Evolutionary conservation across 257 asterid species (phyloP).

Genomic region (Gentiana straminea): DNA sequence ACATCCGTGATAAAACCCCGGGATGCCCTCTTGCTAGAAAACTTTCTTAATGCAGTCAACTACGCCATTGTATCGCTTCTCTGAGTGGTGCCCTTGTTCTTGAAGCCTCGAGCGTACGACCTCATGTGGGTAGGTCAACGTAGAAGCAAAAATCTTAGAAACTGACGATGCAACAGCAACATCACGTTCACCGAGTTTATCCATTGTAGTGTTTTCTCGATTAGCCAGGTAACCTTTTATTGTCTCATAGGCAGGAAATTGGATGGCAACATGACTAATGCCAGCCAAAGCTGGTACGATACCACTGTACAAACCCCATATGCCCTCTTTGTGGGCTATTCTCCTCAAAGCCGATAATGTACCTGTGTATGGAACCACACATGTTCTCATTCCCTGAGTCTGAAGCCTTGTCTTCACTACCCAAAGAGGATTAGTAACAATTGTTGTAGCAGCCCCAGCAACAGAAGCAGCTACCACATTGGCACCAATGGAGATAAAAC

Average conservation of each 20-base stretch:
- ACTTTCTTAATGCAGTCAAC: constrained; percentile 73
- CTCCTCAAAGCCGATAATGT: constrained; percentile 75
- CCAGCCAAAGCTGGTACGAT: constrained; percentile 98
- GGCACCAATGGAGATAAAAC: constrained; percentile 73
- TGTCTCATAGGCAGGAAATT: constrained; percentile 83
- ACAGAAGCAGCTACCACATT: constrained; percentile 94
- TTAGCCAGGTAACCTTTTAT: constrained; percentile 69
- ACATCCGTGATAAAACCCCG: constrained; percentile 91
- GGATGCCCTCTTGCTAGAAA: constrained; percentile 58
- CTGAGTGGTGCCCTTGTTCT: constrained; percentile 96
- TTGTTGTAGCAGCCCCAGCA: constrained; percentile 89
- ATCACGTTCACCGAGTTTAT: constrained; percentile 60
- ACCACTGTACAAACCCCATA: constrained; percentile 95
- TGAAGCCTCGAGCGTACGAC: constrained; percentile 97
- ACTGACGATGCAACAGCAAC: constrained; percentile 91
- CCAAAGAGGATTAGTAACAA: constrained; percentile 95
- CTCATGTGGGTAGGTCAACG: constrained; percentile 96
- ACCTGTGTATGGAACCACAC: constrained; percentile 59
- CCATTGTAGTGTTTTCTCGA: constrained; percentile 57
- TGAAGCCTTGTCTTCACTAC: constrained; percentile 92
- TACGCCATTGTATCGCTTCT: constrained; percentile 76
- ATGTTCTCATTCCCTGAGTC: constrained; percentile 66
- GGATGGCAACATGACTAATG: constrained; percentile 86
- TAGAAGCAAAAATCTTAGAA: constrained; percentile 84
- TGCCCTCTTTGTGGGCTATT: constrained; percentile 78